Percentiles rank a stretch among this genome's conserved stretches.
phyloP scores from a whole-genome alignment of 768 basidiomycete genomes.

The Podaxis sp. region DNA sequence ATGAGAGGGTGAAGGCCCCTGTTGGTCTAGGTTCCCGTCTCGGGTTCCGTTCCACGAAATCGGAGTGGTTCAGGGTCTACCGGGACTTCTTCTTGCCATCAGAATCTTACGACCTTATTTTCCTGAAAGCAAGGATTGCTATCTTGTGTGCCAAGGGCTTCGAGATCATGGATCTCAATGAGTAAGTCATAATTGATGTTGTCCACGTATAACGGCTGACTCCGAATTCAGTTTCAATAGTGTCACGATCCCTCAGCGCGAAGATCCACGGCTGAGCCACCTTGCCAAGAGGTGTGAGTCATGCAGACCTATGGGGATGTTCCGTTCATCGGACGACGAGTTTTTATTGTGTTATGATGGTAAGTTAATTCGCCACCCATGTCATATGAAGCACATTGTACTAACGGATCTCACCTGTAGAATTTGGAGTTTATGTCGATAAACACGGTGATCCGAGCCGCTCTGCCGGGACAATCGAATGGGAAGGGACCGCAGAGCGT shows the following conservation, averaged over 20 bases:
- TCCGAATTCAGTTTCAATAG: conserved; percentile 68
- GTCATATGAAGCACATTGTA: not conserved
- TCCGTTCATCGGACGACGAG: conserved; percentile 86
- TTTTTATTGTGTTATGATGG: conserved; percentile 95
- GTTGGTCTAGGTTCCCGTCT: conserved; percentile 71
- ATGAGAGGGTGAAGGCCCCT: conserved; percentile 70
- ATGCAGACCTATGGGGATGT: conserved; percentile 90
- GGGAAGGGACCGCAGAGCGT: conserved; percentile 91
- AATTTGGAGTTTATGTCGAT: conserved; percentile 94
- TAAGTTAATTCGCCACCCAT: conserved; percentile 33
- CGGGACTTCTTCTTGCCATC: conserved; percentile 93
- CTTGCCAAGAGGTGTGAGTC: conserved; percentile 86
- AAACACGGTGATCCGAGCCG: conserved; percentile 90
- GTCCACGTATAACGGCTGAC: not conserved
- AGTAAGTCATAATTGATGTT: conserved; percentile 50
- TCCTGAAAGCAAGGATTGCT: conserved; percentile 91
- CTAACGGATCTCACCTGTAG: conserved; percentile 34
- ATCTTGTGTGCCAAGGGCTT: conserved; percentile 94
- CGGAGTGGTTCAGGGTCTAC: conserved; percentile 95
- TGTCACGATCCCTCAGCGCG: conserved; percentile 84
- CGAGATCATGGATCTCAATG: conserved; percentile 94
- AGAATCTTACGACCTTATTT: conserved; percentile 87
- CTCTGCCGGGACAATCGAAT: conserved; percentile 77
- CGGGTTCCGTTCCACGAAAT: conserved; percentile 74
- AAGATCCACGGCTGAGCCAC: conserved; percentile 62